Evolutionary conservation across 169 alveolate genomes (phyloP).

Genomic region (Eimeria brunetti): DNA sequence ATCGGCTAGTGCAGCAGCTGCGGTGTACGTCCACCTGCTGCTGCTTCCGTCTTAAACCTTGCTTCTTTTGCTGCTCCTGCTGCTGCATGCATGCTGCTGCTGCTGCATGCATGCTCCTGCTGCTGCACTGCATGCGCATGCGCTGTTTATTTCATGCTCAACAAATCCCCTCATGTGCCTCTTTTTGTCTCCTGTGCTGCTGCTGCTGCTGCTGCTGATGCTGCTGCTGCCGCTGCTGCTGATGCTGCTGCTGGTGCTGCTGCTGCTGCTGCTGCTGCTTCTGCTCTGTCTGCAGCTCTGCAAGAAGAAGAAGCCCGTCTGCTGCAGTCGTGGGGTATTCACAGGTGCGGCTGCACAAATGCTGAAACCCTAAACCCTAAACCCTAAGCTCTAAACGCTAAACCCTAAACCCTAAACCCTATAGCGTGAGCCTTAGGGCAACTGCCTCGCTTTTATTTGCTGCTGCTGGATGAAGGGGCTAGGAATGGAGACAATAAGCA

Average conservation of each 20-base stretch:
- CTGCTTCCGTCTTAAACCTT: not conserved
- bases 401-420: not conserved
- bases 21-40: conserved; percentile 13
- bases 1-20: not conserved
- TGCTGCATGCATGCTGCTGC: not conserved
- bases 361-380: not conserved
- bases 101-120: not conserved
- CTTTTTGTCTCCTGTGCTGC: not conserved
- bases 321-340: conserved; percentile 1
- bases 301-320: not conserved
- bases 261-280: not conserved
- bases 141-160: not conserved
- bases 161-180: not conserved
- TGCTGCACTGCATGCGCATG: not conserved
- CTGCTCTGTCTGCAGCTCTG: not conserved
- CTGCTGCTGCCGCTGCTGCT: not conserved
- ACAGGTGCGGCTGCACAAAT: not conserved
- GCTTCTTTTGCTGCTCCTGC: too few relatives aligned
- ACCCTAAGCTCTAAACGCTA: not conserved
- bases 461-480: not conserved
- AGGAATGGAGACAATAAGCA: not conserved
- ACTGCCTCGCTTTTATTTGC: not conserved
- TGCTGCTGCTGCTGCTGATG: not conserved
- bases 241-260: not conserved
- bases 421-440: not conserved